Evolutionary conservation across 2,329 filamentous ascomycete species (phyloP), one percentile per base, ranked within the genome.

Genomic region (Malbranchea zuffiana): DNA sequence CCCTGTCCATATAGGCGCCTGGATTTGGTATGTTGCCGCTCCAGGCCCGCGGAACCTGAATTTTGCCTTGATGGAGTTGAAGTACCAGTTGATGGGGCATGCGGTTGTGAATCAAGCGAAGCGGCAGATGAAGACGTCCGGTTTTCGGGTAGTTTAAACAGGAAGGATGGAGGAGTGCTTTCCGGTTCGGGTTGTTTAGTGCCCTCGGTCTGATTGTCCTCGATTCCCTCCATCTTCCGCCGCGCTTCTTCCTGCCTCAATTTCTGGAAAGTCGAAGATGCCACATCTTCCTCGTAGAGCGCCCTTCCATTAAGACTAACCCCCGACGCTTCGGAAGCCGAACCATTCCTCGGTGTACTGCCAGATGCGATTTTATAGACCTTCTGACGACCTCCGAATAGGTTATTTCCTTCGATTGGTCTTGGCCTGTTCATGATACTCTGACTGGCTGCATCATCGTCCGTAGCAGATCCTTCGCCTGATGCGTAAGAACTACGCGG

Each of bases 351-450:
- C 28, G 56, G 54, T 10, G 55, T 54, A 13, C 59, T 57, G 17
- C 69, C 68, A 3, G 66, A 67, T 0, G 82, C 70, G 45, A 94
- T 82, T 57, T 85, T 87, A 60, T 92, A 96, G 24, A 96, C 80
- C 63, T 96, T 96, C 57, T 96, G 90, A 29, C 90, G 77, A 11
- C 90, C 90, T 40, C 90, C 90, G 60, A 98, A 98, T 39, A 98
- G 61, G 48, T 83, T 81, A 54, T 96, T 98, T 30, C 88, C 86
- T 54, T 96, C 88, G 1, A 75, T 78, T 0, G 84, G 86, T 48
- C 87, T 80, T 5, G 80, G 69, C 35, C 90, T 73, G 49, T 69
- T 80, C 38, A 96, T 88, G n/a, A 96, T 71, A 56, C 82, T 85
- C 1, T 75, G 72, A 30, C 58, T 63, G 6, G 67, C 63, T 3